Evolutionary conservation across 2,329 filamentous ascomycete species (phyloP).

Genomic region (Colletotrichum zoysiae): DNA sequence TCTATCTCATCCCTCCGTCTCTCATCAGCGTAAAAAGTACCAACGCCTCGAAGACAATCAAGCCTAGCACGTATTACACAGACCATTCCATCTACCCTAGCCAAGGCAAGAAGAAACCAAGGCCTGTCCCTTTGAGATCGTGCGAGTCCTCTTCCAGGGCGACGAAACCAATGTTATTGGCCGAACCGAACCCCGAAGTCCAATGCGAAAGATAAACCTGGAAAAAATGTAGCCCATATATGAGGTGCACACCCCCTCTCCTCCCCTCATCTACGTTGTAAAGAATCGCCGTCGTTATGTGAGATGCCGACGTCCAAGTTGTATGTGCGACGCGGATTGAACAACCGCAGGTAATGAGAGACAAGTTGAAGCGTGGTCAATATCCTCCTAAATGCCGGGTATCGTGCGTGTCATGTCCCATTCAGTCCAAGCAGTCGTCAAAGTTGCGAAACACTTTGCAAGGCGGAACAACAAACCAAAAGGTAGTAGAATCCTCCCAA

Average conservation of each 20-base stretch:
- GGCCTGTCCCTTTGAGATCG: not conserved
- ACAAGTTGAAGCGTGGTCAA: conserved; percentile 32
- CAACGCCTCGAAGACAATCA: conserved; percentile 20
- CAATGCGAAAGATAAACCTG: conserved; percentile 21
- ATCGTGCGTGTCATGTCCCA: conserved; percentile 37
- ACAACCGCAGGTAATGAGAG: conserved; percentile 26
- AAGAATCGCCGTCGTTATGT: conserved; percentile 3
- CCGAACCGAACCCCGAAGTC: conserved; percentile 9
- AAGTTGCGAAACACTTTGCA: conserved; percentile 21
- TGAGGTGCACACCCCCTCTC: conserved; percentile 10
- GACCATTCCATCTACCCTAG: conserved; percentile 14
- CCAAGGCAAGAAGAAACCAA: conserved; percentile 29
- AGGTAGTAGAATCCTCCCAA: not conserved
- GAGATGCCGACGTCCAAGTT: conserved; percentile 14
- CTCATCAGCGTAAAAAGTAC: not conserved
- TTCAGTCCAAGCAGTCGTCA: conserved; percentile 37
- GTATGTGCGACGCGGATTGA: conserved; percentile 33
- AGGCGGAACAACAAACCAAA: conserved; percentile 17
- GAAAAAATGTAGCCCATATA: conserved; percentile 32
- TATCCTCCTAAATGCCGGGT: conserved; percentile 39
- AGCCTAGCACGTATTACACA: conserved; percentile 22
- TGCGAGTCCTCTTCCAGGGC: conserved; percentile 1
- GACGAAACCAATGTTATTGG: not conserved
- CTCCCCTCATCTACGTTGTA: conserved; percentile 20
- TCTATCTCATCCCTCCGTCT: conserved; percentile 22